These are phyloP conservation scores for Candida nemodendra DNA, from an alignment of 805 yeast genomes.

Conservation along the genomic window DNA sequence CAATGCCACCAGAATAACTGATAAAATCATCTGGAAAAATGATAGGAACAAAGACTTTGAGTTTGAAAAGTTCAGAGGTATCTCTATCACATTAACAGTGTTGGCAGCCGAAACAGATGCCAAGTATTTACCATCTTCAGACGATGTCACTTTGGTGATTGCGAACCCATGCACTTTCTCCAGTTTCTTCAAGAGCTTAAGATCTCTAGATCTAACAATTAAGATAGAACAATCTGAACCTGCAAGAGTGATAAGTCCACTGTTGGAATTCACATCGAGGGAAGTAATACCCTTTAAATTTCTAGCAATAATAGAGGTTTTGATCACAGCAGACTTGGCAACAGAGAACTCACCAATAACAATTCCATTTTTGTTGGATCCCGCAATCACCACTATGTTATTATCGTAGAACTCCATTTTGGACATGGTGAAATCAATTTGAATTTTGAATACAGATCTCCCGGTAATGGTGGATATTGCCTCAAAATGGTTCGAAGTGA, in stretches of 20 bases:
- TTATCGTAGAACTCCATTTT: constrained; percentile 34
- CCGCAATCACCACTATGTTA: constrained; percentile 42
- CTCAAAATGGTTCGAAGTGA: constrained; percentile 55
- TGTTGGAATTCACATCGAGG: constrained; percentile 39
- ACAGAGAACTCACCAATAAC: constrained; percentile 45
- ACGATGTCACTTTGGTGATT: constrained; percentile 68
- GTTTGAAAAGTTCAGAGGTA: constrained; percentile 51
- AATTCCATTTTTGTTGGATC: constrained; percentile 44
- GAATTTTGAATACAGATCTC: constrained; percentile 31
- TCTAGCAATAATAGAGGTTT: constrained; percentile 40
- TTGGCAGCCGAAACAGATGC: constrained; percentile 80
- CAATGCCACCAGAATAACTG: constrained; percentile 23
- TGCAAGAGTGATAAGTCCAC: constrained; percentile 51
- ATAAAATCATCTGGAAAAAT: constrained; percentile 26
- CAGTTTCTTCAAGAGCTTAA: constrained; percentile 49
- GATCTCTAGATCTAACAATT: constrained; percentile 50
- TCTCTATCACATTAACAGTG: constrained; percentile 57
- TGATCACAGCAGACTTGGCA: constrained; percentile 40
- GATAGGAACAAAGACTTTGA: constrained; percentile 37
- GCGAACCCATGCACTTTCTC: constrained; percentile 74
- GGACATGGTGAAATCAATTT: constrained; percentile 27
- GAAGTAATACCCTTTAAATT: constrained; percentile 58
- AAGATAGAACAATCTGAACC: constrained; percentile 67
- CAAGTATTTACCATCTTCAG: constrained; percentile 62
- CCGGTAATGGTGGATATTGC: constrained; percentile 52